Percentiles rank a stretch among this genome's conserved stretches.
Conservation (phyloP, 2,329 filamentous ascomycete species). For the Beauveria asiatica region DNA sequence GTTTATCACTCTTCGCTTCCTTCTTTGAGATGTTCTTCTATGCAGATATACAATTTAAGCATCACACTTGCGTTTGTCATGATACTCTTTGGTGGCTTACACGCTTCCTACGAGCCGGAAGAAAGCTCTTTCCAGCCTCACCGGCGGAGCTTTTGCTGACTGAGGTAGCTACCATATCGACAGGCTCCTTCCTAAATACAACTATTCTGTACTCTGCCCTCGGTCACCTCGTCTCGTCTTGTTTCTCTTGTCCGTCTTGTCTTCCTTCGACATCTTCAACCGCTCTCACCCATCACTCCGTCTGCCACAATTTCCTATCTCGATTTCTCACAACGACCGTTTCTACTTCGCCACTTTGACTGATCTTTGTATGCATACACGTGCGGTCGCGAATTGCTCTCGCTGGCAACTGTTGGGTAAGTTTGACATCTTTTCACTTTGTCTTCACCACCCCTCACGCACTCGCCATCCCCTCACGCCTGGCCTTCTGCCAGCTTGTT, state of each 20-base stretch:
- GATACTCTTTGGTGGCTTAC: background rate
- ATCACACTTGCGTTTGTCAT: background rate
- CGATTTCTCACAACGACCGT: slow-evolving; percentile 2
- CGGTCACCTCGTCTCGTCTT: background rate
- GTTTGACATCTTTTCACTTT: slow-evolving; percentile 9
- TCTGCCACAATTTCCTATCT: slow-evolving; percentile 8
- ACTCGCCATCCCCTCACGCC: background rate
- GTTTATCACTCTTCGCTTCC: background rate
- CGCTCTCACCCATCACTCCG: background rate
- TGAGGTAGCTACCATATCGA: background rate
- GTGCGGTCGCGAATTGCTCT: slow-evolving; percentile 25
- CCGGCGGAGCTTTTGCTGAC: background rate
- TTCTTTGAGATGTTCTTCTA: background rate
- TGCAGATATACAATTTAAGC: background rate
- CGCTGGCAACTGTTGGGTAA: slow-evolving; percentile 18
- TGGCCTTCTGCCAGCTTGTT: background rate
- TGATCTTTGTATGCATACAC: slow-evolving; percentile 30
- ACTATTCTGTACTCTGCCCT: background rate
- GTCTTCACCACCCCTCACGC: background rate
- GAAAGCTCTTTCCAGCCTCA: background rate
- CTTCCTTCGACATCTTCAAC: slow-evolving; percentile 7
- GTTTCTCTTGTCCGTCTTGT: background rate
- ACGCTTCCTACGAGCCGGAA: background rate
- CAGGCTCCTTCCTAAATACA: background rate
- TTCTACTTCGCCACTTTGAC: slow-evolving; percentile 10